Evolutionary conservation across 306 rosid genomes (phyloP).

Genomic region (Prinsepia uniflora): DNA sequence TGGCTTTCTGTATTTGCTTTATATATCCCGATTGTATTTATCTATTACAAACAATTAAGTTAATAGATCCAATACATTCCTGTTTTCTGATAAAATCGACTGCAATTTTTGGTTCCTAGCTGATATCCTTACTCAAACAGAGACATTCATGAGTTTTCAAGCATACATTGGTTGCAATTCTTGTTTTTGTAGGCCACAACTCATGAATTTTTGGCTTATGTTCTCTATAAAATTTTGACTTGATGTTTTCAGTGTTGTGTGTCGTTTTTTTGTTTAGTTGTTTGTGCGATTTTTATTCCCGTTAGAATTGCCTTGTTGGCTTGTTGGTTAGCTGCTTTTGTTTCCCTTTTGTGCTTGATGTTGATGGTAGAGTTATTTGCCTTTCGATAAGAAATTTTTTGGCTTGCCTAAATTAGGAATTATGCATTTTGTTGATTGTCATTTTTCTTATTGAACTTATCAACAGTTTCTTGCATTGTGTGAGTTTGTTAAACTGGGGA

Average conservation of each 20-base stretch:
- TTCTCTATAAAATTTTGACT: not conserved
- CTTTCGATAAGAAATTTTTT: not conserved
- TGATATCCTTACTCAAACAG: not conserved
- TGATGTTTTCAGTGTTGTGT: no score
- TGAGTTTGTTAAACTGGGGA: conserved; percentile 84
- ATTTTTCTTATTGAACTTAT: not conserved
- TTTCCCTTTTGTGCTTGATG: no score
- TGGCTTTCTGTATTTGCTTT: not conserved
- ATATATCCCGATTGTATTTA: no score
- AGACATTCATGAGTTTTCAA: not conserved
- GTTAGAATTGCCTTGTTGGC: no score
- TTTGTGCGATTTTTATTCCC: no score
- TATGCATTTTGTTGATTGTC: not conserved
- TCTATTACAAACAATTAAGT: no score
- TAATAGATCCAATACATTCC: no score
- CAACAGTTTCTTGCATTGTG: conserved; percentile 82
- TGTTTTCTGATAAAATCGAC: no score
- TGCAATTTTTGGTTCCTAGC: not conserved
- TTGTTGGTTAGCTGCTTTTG: no score
- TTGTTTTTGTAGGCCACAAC: no score
- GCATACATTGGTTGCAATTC: not conserved
- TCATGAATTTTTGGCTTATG: not conserved
- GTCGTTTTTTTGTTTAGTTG: no score
- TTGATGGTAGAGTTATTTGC: no score
- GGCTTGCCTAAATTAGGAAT: not conserved